phyloP scores from a whole-genome alignment of 169 alveolate genomes.

The Eimeria necatrix region DNA sequence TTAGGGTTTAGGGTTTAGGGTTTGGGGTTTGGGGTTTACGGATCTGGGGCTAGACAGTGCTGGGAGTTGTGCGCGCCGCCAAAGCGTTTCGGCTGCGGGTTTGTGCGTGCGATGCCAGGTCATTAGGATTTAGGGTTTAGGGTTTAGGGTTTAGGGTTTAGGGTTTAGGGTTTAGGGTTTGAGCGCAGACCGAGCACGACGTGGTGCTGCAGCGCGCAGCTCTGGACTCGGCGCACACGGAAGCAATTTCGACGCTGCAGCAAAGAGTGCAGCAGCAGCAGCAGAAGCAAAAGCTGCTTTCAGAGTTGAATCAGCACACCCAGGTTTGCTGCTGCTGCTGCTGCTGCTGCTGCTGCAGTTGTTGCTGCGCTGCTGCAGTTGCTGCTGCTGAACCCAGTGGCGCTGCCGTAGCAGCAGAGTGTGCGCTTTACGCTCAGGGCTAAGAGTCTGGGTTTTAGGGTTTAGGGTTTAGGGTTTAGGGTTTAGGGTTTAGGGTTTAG shows the following conservation, averaged over 20 bases:
- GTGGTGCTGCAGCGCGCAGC: neutral
- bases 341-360: neutral
- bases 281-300: neutral
- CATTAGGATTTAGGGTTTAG: neutral
- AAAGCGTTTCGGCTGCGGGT: no score
- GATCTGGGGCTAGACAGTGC: neutral
- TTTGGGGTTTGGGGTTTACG: no score
- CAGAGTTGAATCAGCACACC: neutral
- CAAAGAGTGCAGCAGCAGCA: neutral
- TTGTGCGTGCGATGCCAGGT: no score
- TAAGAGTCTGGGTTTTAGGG: no score
- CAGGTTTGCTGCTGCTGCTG: neutral
- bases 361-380: neutral
- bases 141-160: neutral
- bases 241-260: neutral
- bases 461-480: neutral
- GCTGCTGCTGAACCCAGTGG: no score
- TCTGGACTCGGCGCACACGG: neutral
- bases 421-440: neutral
- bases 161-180: neutral
- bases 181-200: neutral
- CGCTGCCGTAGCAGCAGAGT: neutral
- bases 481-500: no score
- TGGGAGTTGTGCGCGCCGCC: no score
- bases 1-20: neutral